Base-by-base conservation (phyloP, 2,329 filamentous ascomycete genomes). In the Ophiostoma australiae region DNA sequence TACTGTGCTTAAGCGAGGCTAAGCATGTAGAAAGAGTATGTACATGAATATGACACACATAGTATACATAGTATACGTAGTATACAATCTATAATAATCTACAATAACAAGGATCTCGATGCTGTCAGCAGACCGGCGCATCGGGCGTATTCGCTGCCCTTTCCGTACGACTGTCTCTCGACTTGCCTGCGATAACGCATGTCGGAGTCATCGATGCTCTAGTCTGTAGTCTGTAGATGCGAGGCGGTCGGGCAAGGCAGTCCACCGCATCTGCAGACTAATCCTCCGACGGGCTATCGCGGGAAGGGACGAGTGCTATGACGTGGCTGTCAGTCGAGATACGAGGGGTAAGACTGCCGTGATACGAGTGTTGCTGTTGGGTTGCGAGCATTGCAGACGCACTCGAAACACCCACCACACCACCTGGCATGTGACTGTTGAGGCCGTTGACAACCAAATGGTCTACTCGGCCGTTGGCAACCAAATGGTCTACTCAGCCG, bases 251-350 rank as follows among this genome's bases (percentile, higher is more conserved):
- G 39, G 44, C 17, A 48, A 15, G 11, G 44, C 44, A 20, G 17
- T 20, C 41, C 20, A 17, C 39, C 4, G 15, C 3, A 15, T 13
- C 11, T 44, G 11, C 13, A 44, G 13, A 44, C 20, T 58, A 27
- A 58, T 58, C 52, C 52, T 58, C 52, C 52, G 52, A 58, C 52
- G 23, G 52, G 52, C n/a, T 58, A 58, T 58, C 52, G 52, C 52
- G 52, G 52, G 6, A 58, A 27, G 48, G 15, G 15, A 8, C 52
- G 52, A 58, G 23, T 58, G 23, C 17, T 58, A 27, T 58, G 52
- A 58, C 52, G 52, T 58, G 52, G 52, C n/a, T 5, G 23, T 27
- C 15, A 2, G 37, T 8, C 5, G 13, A 39, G 5, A n/a, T 48
- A 48, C 44, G 44, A 48, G 44, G 44, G n/a, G 48, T 52, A 23